Base-by-base conservation (phyloP, 2,329 filamentous ascomycete species). In the Trichoderma sp. region DNA sequence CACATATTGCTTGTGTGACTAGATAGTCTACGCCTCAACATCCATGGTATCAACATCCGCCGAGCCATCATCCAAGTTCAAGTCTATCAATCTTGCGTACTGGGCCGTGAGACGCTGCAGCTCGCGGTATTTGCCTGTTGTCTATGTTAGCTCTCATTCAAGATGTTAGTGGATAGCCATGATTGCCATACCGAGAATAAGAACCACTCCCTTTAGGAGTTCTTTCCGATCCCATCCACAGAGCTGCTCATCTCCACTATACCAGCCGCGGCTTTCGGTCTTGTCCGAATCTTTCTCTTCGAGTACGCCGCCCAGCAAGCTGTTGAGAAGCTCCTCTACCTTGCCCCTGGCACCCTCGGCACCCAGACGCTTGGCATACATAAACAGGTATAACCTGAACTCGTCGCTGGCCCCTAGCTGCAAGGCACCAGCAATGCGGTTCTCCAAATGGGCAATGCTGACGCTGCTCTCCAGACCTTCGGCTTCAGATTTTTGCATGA, bases 301-400 rank as follows among this genome's bases (percentile, higher is more conserved):
- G 75, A 84, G 84, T 73, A 85, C 87, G 60, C 92, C 91, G 8
- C 94, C 93, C 58, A 97, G 83, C 50, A 99, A 82, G 54, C 88
- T 91, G 72, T 92, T 90, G 32, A 98, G 82, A 10, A 99, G 83
- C 81, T 99, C 96, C 77, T 98, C 94, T 2, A 97, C 93, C 80
- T 99, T 99, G 67, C 88, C 85, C 72, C 90, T 89, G 61, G 94
- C 82, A 0, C 93, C 93, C 78, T 99, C 96, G 0, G 93, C 93
- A 1, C 95, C 95, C 6, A 99, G 87, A 0, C 95, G 89, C 81
- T 97, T 98, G 4, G 94, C 94, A 75, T 99, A 99, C 93, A 98
- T 98, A 75, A 93, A 91, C n/a, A 99, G 82, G 75, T 98, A 98
- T 1, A 97, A 84, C 67, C 93, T 89, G 80, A 98, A 99, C 77